Conservation (phyloP, 805 yeast genomes). For the Saccharomycopsis fodiens region DNA sequence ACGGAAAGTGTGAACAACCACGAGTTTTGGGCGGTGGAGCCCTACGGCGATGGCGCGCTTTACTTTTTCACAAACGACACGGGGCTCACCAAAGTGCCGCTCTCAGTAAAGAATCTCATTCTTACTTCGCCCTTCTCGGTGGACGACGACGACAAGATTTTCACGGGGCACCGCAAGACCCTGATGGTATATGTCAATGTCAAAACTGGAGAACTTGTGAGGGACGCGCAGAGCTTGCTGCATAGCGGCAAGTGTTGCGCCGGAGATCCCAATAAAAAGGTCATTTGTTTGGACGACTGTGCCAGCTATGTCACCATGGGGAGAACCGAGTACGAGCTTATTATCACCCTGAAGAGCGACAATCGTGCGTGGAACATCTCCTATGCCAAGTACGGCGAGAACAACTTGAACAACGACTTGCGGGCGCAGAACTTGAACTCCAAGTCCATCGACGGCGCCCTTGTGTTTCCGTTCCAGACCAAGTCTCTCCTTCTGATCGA, state of each 20-base stretch:
- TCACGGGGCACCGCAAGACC: constrained; percentile 78
- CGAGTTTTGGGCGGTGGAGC: constrained; percentile 83
- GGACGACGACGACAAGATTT: constrained; percentile 69
- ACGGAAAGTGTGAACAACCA: constrained; percentile 25
- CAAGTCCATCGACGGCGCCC: constrained; percentile 60
- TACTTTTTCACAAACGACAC: constrained; percentile 67
- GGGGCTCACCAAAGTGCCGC: constrained; percentile 78
- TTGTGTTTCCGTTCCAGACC: constrained; percentile 80
- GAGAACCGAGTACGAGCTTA: constrained; percentile 60
- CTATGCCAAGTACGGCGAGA: constrained; percentile 87
- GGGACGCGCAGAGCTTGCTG: background rate
- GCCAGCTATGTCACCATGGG: constrained; percentile 50
- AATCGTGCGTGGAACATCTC: constrained; percentile 73
- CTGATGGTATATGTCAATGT: constrained; percentile 70
- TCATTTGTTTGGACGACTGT: constrained; percentile 21
- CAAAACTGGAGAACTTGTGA: constrained; percentile 59
- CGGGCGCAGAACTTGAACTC: constrained; percentile 38
- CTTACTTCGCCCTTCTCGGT: constrained; percentile 81
- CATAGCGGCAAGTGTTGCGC: constrained; percentile 21
- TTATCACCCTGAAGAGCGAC: constrained; percentile 61
- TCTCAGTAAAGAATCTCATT: constrained; percentile 70
- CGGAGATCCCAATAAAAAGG: constrained; percentile 18
- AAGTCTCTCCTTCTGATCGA: constrained; percentile 71
- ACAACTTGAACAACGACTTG: constrained; percentile 54
- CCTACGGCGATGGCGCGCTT: constrained; percentile 74